phyloP scores from a whole-genome alignment of 2,329 filamentous ascomycete species.

The Pseudogymnoascus verrucosus region DNA sequence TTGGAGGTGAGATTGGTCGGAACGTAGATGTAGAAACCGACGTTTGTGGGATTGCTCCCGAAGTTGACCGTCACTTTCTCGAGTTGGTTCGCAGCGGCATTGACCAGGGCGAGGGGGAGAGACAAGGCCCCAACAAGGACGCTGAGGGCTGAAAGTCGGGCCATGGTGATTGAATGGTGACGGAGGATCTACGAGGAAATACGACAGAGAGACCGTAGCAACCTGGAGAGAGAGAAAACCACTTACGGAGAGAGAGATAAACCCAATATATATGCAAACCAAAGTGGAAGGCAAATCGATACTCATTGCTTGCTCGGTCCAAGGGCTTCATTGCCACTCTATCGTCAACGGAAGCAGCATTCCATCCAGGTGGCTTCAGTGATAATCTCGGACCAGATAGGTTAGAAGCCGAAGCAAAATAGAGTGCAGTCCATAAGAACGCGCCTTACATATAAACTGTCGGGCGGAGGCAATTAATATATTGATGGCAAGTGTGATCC shows the following conservation, averaged over 20 bases:
- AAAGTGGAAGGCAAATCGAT: not conserved
- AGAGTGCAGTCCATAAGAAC: not conserved
- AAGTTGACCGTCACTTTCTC: slow-evolving; percentile 32
- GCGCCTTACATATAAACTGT: not conserved
- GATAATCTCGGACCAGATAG: not conserved
- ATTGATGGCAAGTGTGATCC: not conserved
- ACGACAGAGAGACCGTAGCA: not conserved
- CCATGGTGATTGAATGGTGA: not conserved
- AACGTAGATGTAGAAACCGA: slow-evolving; percentile 44
- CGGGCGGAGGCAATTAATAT: not conserved
- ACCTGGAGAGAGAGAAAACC: not conserved
- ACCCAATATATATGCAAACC: not conserved
- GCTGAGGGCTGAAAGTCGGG: not conserved
- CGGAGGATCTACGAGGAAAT: not conserved
- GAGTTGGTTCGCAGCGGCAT: slow-evolving; percentile 14
- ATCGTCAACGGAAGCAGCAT: not conserved
- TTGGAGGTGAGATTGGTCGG: slow-evolving; percentile 35
- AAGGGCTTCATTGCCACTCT: not conserved
- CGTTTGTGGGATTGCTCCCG: slow-evolving; percentile 35
- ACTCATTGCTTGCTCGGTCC: not conserved
- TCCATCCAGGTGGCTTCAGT: not conserved
- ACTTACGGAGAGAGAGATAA: not conserved
- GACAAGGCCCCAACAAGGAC: not conserved
- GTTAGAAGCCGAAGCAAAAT: not conserved
- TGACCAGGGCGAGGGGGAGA: not conserved